Conservation (phyloP, 2,329 filamentous ascomycete genomes). For the Akanthomyces lecanii region DNA sequence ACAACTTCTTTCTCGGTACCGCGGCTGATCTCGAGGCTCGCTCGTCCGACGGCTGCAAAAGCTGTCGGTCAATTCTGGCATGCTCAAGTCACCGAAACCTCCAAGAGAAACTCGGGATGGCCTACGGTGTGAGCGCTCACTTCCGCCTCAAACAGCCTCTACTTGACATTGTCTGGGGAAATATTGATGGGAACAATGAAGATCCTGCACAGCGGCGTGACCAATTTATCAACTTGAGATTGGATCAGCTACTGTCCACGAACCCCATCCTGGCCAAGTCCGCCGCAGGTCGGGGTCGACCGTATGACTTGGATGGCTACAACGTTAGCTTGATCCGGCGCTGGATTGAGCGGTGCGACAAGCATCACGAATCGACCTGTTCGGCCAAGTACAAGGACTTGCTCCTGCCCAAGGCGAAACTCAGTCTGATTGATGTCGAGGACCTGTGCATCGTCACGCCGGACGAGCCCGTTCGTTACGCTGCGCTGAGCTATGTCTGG, state of each 20-base stretch:
- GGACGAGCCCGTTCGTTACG: slow-evolving; percentile 10
- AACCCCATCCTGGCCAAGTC: not conserved
- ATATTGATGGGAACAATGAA: not conserved
- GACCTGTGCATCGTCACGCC: slow-evolving; percentile 15
- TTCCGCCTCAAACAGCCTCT: slow-evolving; percentile 10
- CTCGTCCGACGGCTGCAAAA: not conserved
- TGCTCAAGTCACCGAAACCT: not conserved
- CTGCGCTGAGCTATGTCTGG: slow-evolving; percentile 17
- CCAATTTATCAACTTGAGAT: not conserved
- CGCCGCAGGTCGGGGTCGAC: slow-evolving; percentile 5
- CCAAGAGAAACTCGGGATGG: not conserved
- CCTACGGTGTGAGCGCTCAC: slow-evolving; percentile 6
- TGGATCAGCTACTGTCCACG: slow-evolving; percentile 7
- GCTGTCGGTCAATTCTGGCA: slow-evolving; percentile 8
- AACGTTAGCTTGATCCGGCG: slow-evolving; percentile 4
- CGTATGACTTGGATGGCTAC: slow-evolving; percentile 9
- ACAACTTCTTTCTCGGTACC: slow-evolving; percentile 11
- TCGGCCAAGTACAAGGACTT: not conserved
- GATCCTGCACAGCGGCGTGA: slow-evolving; percentile 1
- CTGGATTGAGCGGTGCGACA: slow-evolving; percentile 16
- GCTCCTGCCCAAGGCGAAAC: not conserved
- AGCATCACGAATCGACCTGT: slow-evolving; percentile 10
- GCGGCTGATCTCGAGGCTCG: slow-evolving; percentile 7
- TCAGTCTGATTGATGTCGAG: slow-evolving; percentile 17
- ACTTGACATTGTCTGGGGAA: slow-evolving; percentile 6